Conservation (phyloP, 768 basidiomycete genomes). For the Ramaria sp. region DNA sequence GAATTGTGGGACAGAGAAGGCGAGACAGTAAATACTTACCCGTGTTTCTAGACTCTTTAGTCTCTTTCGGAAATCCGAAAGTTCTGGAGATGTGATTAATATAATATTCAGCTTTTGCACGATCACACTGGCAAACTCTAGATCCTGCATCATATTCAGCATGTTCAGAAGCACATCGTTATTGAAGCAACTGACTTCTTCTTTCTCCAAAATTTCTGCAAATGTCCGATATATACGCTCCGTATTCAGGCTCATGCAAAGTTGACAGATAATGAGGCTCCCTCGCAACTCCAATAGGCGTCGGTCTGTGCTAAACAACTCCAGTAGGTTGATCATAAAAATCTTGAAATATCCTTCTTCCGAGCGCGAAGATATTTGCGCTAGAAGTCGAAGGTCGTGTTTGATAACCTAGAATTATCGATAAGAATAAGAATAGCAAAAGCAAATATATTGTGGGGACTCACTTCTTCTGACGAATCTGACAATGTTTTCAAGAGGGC, state of each 20-base stretch:
- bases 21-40: slow-evolving; percentile 32
- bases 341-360: slow-evolving; percentile 92
- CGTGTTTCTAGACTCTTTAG: slow-evolving; percentile 89
- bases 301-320: slow-evolving; percentile 91
- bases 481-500: slow-evolving; percentile 91
- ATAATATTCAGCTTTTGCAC: slow-evolving; percentile 97
- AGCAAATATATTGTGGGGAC: slow-evolving; percentile 8
- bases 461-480: slow-evolving; percentile 89
- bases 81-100: slow-evolving; percentile 88
- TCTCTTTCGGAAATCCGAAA: slow-evolving; percentile 88
- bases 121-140: slow-evolving; percentile 96
- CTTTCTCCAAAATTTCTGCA: slow-evolving; percentile 95
- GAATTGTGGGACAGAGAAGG: background rate
- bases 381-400: slow-evolving; percentile 88
- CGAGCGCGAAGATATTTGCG: slow-evolving; percentile 92
- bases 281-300: slow-evolving; percentile 83
- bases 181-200: slow-evolving; percentile 54
- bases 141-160: slow-evolving; percentile 44
- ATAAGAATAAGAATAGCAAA: background rate
- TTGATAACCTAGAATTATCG: slow-evolving; percentile 66
- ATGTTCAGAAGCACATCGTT: background rate
- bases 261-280: slow-evolving; percentile 89
- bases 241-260: slow-evolving; percentile 89
- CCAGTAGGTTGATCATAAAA: slow-evolving; percentile 91
- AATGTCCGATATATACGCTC: slow-evolving; percentile 93